phyloP scores from a whole-genome alignment of 495 filamentous ascomycete genomes.

The Alectoria sarmentosa region DNA sequence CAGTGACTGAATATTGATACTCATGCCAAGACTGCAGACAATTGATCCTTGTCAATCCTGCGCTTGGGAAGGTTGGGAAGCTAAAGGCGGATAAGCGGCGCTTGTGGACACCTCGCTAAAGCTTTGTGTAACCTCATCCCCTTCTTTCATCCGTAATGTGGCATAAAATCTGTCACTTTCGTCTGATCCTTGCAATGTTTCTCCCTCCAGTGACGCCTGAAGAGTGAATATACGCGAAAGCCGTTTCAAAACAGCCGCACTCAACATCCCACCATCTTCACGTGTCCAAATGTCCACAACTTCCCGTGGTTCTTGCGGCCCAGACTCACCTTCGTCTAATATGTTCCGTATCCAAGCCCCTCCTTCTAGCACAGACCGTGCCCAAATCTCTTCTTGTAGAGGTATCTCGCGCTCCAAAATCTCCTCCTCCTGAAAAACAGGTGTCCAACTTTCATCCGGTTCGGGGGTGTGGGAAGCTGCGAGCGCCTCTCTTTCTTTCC shows the following conservation, averaged over 20 bases:
- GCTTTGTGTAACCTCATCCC: background rate
- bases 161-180: background rate
- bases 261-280: background rate
- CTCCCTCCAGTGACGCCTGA: background rate
- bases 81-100: slow-evolving; percentile 4
- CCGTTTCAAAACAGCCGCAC: background rate
- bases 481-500: background rate
- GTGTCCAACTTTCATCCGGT: background rate
- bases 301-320: background rate
- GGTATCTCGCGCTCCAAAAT: background rate
- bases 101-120: background rate
- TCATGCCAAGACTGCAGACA: background rate
- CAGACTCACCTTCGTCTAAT: background rate
- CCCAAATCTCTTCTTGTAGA: background rate
- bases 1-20: background rate
- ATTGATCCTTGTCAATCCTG: background rate
- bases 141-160: too few species aligned
- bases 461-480: background rate
- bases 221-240: background rate
- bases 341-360: background rate
- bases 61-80: background rate
- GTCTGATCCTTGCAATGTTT: background rate
- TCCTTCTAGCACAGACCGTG: background rate
- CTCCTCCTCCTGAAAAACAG: background rate
- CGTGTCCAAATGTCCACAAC: background rate